Evolutionary conservation across 2,329 filamentous ascomycete genomes (phyloP).

Genomic region (Sarocladiaceae sp.): DNA sequence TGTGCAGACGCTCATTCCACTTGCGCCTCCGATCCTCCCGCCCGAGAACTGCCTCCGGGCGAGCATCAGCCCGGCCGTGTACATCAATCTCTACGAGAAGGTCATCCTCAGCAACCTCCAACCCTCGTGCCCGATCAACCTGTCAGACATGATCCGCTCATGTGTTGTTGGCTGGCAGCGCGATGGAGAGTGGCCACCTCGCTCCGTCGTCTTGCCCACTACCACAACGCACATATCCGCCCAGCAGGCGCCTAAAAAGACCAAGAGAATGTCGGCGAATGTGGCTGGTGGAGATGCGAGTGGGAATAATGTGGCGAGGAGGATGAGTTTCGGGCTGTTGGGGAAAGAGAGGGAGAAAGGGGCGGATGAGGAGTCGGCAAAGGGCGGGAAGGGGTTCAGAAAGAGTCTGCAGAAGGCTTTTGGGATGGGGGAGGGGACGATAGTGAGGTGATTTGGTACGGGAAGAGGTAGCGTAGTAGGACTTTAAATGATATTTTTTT

Average conservation of each 20-base stretch:
- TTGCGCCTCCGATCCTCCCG: slow-evolving; percentile 68
- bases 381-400: slow-evolving; percentile 33
- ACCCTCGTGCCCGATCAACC: slow-evolving; percentile 82
- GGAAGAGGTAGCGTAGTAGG: no score
- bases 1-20: slow-evolving; percentile 60
- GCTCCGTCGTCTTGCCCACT: no score
- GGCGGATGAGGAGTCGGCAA: slow-evolving; percentile 23
- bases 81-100: slow-evolving; percentile 83
- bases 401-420: slow-evolving; percentile 41
- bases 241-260: slow-evolving; percentile 35
- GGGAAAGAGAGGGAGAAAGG: slow-evolving; percentile 27
- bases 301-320: slow-evolving; percentile 22
- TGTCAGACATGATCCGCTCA: slow-evolving; percentile 70
- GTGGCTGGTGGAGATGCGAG: not conserved
- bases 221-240: no score
- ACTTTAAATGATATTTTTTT: no score
- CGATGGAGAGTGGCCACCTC: slow-evolving; percentile 83
- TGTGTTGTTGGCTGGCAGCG: slow-evolving; percentile 89
- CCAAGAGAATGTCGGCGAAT: slow-evolving; percentile 18
- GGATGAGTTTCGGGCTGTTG: slow-evolving; percentile 40
- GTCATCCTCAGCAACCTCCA: slow-evolving; percentile 74
- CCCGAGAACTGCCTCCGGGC: slow-evolving; percentile 68
- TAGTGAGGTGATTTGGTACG: slow-evolving; percentile 2
- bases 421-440: slow-evolving; percentile 26
- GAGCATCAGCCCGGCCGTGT: slow-evolving; percentile 66